Conservation (phyloP, 768 basidiomycete species). For the Hericium erinaceus region DNA sequence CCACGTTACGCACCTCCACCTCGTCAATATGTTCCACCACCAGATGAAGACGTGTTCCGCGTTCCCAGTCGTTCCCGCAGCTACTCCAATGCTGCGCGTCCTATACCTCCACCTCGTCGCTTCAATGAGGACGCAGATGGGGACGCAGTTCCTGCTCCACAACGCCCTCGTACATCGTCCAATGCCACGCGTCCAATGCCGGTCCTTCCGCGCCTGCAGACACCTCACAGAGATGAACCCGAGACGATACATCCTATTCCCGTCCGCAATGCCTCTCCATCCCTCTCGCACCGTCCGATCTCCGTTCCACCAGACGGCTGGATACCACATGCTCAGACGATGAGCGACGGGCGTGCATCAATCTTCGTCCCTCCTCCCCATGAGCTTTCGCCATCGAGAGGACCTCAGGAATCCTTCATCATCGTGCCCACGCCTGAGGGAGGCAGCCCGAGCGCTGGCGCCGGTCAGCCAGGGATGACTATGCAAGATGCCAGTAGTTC, state of each 20-base stretch:
- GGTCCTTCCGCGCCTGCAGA: constrained; percentile 9
- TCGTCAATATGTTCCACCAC: background rate
- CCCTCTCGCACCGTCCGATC: constrained; percentile 4
- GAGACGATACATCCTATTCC: constrained; percentile 13
- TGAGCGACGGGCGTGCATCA: constrained; percentile 10
- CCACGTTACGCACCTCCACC: background rate
- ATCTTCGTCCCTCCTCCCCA: constrained; percentile 13
- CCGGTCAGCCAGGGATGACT: background rate
- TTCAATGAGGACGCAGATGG: background rate
- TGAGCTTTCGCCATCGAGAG: constrained; percentile 4
- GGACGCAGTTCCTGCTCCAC: background rate
- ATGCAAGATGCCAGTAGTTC: background rate
- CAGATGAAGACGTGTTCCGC: background rate
- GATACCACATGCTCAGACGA: constrained; percentile 9
- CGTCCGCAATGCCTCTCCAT: constrained; percentile 5
- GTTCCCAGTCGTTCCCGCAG: background rate
- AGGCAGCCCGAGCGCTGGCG: constrained; percentile 6
- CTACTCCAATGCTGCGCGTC: background rate
- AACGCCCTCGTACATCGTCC: background rate
- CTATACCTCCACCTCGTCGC: background rate
- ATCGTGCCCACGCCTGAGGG: constrained; percentile 9
- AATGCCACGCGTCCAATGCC: background rate
- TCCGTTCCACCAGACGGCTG: constrained; percentile 12
- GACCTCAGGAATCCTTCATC: constrained; percentile 4
- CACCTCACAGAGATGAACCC: constrained; percentile 9